Percentiles rank a stretch among this genome's conserved stretches.
Conservation (phyloP, 495 filamentous ascomycete species). For the Penicillium argentinense region DNA sequence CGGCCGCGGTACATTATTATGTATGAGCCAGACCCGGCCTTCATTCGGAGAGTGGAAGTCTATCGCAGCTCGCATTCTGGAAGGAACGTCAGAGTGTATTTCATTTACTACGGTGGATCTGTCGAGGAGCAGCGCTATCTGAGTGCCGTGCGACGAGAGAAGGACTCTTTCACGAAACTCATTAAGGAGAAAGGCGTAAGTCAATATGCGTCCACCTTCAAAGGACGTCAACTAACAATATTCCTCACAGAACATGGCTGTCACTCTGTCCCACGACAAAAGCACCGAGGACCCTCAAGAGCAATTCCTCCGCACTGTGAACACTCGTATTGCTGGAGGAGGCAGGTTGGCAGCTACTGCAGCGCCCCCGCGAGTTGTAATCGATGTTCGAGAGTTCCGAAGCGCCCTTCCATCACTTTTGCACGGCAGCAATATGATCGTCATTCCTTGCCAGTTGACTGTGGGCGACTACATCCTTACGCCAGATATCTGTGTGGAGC, state of each 20-base stretch:
- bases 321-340: slow-evolving; percentile 94
- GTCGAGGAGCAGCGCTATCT: slow-evolving; percentile 97
- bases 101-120: slow-evolving; percentile 91
- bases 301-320: slow-evolving; percentile 89
- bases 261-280: slow-evolving; percentile 76
- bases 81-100: slow-evolving; percentile 87
- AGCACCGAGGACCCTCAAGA: slow-evolving; percentile 84
- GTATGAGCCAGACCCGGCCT: slow-evolving; percentile 96
- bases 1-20: slow-evolving; percentile 95
- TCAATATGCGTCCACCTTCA: neutral
- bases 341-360: slow-evolving; percentile 85
- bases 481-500: slow-evolving; percentile 88
- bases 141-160: slow-evolving; percentile 83
- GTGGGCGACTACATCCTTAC: slow-evolving; percentile 96
- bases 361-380: slow-evolving; percentile 86
- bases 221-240: neutral
- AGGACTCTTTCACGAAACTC: slow-evolving; percentile 89
- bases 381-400: slow-evolving; percentile 94
- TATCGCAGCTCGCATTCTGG: slow-evolving; percentile 93
- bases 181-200: slow-evolving; percentile 83
- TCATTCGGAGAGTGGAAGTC: slow-evolving; percentile 91
- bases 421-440: slow-evolving; percentile 79
- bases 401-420: slow-evolving; percentile 88
- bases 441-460: slow-evolving; percentile 92
- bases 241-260: slow-evolving; percentile 65